Evolutionary conservation across 106 monocot species (phyloP).

Genomic region (Ottelia alismoides): DNA sequence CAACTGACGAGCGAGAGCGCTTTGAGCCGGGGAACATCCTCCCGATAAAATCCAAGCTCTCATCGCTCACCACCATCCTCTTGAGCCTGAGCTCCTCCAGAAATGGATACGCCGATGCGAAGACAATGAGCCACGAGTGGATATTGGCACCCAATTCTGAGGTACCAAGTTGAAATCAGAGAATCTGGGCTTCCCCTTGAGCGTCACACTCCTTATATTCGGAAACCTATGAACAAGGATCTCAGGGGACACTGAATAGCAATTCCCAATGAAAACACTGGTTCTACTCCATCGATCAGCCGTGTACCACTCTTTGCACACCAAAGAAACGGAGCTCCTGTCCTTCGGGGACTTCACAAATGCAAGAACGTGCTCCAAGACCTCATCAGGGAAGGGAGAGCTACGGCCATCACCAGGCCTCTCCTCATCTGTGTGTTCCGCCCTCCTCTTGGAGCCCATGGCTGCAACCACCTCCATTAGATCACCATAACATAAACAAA

Average conservation of each 20-base stretch:
- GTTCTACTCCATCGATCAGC: constrained; percentile 35
- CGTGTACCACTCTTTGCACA: constrained; percentile 34
- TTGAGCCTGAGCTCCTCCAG: constrained; percentile 71
- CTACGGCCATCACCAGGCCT: too few relatives aligned
- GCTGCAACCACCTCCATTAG: too few relatives aligned
- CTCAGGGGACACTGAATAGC: constrained; percentile 41
- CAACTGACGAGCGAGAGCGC: too few relatives aligned
- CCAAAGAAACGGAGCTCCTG: constrained; percentile 40
- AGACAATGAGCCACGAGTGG: constrained; percentile 36
- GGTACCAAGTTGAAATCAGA: constrained; percentile 83
- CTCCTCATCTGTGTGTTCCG: too few relatives aligned
- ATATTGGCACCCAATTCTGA: constrained; percentile 48
- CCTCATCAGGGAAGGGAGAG: too few relatives aligned
- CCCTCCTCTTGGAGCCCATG: too few relatives aligned
- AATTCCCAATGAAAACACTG: constrained; percentile 60
- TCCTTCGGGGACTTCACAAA: constrained; percentile 32
- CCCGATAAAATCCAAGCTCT: constrained; percentile 48
- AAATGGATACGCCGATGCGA: constrained; percentile 51
- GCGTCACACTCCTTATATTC: constrained; percentile 20
- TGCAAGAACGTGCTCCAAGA: constrained; percentile 61
- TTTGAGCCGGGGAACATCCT: too few relatives aligned
- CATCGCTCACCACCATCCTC: constrained; percentile 76
- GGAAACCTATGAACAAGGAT: constrained; percentile 29
- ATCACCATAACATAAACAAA: too few relatives aligned
- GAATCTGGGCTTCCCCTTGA: constrained; percentile 93